phyloP scores from a whole-genome alignment of 139 green algal species.

The Chlorella sp. region DNA sequence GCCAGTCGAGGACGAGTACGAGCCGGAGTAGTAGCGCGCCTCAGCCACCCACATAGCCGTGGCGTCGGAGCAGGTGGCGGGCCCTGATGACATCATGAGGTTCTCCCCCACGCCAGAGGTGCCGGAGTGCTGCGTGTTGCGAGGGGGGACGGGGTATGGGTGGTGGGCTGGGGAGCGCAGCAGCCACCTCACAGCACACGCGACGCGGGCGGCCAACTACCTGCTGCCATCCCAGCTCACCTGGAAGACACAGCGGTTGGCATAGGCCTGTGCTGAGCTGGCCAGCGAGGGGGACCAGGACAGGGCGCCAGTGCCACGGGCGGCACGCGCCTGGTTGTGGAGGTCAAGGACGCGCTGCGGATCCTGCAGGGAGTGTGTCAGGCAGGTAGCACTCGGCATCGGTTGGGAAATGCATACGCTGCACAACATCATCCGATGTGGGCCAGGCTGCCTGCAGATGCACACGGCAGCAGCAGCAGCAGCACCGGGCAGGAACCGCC shows the following conservation, averaged over 20 bases:
- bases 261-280: neutral
- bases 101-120: neutral
- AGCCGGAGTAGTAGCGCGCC: neutral
- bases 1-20: neutral
- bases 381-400: no score
- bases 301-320: neutral
- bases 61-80: neutral
- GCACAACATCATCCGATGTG: neutral
- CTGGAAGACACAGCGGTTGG: constrained; percentile 1
- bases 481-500: neutral
- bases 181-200: neutral
- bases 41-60: constrained; percentile 1
- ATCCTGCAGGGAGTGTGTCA: neutral
- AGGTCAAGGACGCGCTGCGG: neutral
- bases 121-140: neutral
- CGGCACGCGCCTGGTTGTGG: neutral
- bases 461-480: neutral
- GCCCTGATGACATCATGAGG: neutral
- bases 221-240: neutral
- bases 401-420: neutral
- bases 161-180: neutral
- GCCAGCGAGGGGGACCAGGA: neutral
- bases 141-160: neutral
- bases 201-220: neutral
- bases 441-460: no score